These are phyloP conservation scores for Sesbania bispinosa DNA, from an alignment of 306 rosid genomes.

Conservation along the genomic window DNA sequence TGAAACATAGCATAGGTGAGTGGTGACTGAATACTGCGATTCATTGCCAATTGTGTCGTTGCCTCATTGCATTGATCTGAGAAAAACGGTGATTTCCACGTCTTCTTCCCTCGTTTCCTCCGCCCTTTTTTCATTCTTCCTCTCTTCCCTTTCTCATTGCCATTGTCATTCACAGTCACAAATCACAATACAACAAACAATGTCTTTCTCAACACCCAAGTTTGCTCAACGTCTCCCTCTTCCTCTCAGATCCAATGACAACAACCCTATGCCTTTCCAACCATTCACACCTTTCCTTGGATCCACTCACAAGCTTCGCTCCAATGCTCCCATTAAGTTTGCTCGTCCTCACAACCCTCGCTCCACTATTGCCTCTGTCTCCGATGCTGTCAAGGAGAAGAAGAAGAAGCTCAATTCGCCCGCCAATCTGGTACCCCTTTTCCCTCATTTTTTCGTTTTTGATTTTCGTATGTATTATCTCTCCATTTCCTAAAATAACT, in stretches of 20 bases:
- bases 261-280: constrained; percentile 23
- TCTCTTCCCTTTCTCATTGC: neutral
- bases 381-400: constrained; percentile 55
- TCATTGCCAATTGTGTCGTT: neutral
- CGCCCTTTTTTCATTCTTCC: constrained; percentile 31
- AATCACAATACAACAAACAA: neutral
- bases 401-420: constrained; percentile 46
- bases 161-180: neutral
- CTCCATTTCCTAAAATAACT: too few relatives aligned
- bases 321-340: constrained; percentile 29
- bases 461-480: neutral
- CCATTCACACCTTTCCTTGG: constrained; percentile 47
- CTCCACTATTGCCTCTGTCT: constrained; percentile 50
- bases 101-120: constrained; percentile 47
- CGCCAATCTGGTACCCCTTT: constrained; percentile 56
- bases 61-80: neutral
- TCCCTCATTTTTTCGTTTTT: neutral
- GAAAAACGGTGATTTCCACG: constrained; percentile 47
- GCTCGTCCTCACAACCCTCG: constrained; percentile 26
- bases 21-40: too few relatives aligned
- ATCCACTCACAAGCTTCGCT: constrained; percentile 49
- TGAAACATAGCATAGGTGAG: neutral
- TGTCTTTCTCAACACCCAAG: constrained; percentile 61
- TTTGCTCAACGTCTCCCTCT: constrained; percentile 48
- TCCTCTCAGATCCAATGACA: constrained; percentile 69